Base-by-base conservation (phyloP, 192 early-diverging fungal genomes). In the Coemansia asiatica region DNA sequence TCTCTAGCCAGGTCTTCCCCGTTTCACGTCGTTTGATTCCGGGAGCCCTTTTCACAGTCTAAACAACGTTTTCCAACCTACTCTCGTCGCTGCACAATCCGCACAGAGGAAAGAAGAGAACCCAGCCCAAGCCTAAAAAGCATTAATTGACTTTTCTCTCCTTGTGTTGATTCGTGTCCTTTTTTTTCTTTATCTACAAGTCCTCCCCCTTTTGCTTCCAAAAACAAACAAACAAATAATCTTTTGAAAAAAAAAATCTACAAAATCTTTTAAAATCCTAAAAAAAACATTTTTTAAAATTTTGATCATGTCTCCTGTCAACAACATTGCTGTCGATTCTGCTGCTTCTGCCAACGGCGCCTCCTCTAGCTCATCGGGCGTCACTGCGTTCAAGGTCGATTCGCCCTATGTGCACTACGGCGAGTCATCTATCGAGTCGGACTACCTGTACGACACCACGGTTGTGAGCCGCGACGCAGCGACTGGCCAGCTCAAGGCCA, bases 361-460 rank as follows among this genome's bases (percentile, higher is more conserved):
- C 40, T 3, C 48, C 25, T 27, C 67, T 0, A 53, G 54, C 29
- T 75, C n/a, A n/a, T n/a, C 84, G 49, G 77, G 80, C 60, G 61
- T 74, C 55, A 81, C 80, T 61, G 77, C 87, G 47, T 96, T 95
- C 88, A 88, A 86, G 79, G 96, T 98, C 58, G 82, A 90, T 60
- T 89, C 94, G 74, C 88, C 92, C 61, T 89, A 96, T 76, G 96
- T 98, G 48, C 79, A 83, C 67, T 97, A 97, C 87, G 85, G 90
- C 53, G 87, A 90, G 28, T 84, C 81, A 19, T 76, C 83, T 66
- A 96, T 98, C 79, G 72, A 87, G 61, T 85, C 93, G 23, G 88
- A 91, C 71, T 98, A 98, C 85, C 65, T 79, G 63, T 98, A 98
- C 86, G 84, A 90, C 71, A 94, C 94, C 78, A 90, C 94, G 63